phyloP scores from a whole-genome alignment of 345 rosid genomes.

The Psidium guajava region DNA sequence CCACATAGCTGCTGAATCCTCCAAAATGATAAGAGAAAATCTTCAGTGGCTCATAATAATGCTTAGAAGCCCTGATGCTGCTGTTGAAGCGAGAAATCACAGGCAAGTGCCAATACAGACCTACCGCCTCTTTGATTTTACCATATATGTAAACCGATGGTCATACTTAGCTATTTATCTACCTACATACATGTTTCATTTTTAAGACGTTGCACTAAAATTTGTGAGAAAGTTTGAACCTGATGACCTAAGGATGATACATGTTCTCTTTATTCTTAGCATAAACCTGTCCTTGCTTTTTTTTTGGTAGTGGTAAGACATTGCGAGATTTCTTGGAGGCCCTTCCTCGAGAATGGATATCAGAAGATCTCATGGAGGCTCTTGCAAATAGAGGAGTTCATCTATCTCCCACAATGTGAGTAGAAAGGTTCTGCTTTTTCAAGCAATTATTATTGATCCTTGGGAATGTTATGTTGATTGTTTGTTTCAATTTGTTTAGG shows the following conservation, averaged over 20 bases:
- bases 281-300: constrained; percentile 1
- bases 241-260: not conserved
- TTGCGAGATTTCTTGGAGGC: constrained; percentile 84
- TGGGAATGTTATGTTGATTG: not conserved
- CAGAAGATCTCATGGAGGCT: constrained; percentile 96
- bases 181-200: not conserved
- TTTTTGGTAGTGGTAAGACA: constrained; percentile 72
- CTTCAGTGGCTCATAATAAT: constrained; percentile 89
- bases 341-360: constrained; percentile 97
- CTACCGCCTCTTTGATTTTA: not conserved
- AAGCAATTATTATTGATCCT: not conserved
- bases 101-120: constrained; percentile 38
- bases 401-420: constrained; percentile 87
- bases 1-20: constrained; percentile 95
- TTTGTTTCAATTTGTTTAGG: constrained; percentile 17
- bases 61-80: constrained; percentile 76
- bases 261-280: not conserved
- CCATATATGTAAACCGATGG: not conserved
- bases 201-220: not conserved
- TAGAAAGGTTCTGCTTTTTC: constrained; percentile 4
- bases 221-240: not conserved
- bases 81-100: constrained; percentile 80
- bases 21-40: constrained; percentile 97
- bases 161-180: not conserved
- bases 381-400: constrained; percentile 63